phyloP scores from a whole-genome alignment of 371 early-diverging fungal genomes.

The Lichtheimia ramosa region DNA sequence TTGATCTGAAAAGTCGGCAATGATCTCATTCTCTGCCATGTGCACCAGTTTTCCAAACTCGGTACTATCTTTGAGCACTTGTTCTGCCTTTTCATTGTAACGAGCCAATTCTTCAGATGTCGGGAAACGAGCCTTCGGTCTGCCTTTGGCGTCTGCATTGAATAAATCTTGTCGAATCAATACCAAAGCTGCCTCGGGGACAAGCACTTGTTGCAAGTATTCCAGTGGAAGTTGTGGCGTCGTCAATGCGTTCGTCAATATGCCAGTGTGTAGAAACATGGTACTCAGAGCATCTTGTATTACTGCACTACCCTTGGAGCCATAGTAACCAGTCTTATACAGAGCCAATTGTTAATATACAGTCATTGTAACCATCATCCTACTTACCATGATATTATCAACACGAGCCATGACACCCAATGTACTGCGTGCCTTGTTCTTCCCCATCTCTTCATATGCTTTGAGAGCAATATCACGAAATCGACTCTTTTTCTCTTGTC shows the following conservation, averaged over 20 bases:
- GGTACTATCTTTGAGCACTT: slow-evolving; percentile 49
- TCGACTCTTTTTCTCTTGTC: slow-evolving; percentile 21
- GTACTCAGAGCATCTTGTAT: slow-evolving; percentile 39
- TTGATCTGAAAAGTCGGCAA: slow-evolving; percentile 5
- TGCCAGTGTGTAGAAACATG: slow-evolving; percentile 36
- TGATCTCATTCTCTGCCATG: slow-evolving; percentile 24
- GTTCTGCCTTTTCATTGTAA: slow-evolving; percentile 31
- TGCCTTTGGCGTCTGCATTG: slow-evolving; percentile 2
- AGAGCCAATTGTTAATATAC: background rate
- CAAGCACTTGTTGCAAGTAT: slow-evolving; percentile 61
- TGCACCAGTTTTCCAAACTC: slow-evolving; percentile 54
- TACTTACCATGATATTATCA: slow-evolving; percentile 31
- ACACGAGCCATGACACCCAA: slow-evolving; percentile 40
- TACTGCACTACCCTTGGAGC: slow-evolving; percentile 46
- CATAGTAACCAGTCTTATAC: slow-evolving; percentile 66
- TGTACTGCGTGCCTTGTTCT: slow-evolving; percentile 47
- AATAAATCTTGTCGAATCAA: slow-evolving; percentile 53
- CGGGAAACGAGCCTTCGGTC: background rate
- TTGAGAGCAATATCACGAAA: slow-evolving; percentile 34
- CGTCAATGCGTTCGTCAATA: slow-evolving; percentile 30
- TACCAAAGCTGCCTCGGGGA: slow-evolving; percentile 58
- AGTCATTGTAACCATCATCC: background rate
- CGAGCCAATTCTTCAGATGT: slow-evolving; percentile 1
- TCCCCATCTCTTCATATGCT: slow-evolving; percentile 43
- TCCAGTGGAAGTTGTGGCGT: slow-evolving; percentile 55